These are phyloP conservation scores for Ustilaginoidea virens DNA, from an alignment of 2,329 filamentous ascomycete species.

Conservation along the genomic window DNA sequence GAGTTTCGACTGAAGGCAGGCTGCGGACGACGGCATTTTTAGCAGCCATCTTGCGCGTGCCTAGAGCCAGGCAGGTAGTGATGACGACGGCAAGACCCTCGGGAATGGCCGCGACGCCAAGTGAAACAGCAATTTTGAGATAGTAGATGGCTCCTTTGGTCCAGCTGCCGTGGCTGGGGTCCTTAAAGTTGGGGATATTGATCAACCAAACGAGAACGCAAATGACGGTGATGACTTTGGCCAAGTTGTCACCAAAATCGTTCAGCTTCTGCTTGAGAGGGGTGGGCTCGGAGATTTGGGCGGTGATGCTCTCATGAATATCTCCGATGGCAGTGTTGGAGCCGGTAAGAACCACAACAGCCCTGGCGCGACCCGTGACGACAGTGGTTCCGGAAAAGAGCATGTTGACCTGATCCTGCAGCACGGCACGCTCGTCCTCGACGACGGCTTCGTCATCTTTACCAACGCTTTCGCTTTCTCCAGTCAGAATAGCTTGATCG, in stretches of 20 bases:
- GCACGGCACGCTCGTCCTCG: conserved; percentile 69
- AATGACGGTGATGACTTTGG: conserved; percentile 96
- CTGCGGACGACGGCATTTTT: conserved; percentile 97
- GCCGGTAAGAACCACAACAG: conserved; percentile 81
- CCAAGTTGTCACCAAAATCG: conserved; percentile 88
- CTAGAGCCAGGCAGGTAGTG: conserved; percentile 91
- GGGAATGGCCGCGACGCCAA: conserved; percentile 93
- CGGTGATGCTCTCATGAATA: conserved; percentile 96
- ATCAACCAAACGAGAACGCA: conserved; percentile 96
- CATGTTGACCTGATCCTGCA: conserved; percentile 96
- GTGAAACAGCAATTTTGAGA: conserved; percentile 95
- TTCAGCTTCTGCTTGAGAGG: conserved; percentile 98
- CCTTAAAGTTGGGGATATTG: conserved; percentile 94
- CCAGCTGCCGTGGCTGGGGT: conserved; percentile 85
- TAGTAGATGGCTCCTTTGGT: conserved; percentile 98
- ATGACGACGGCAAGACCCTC: conserved; percentile 97
- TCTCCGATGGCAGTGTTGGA: conserved; percentile 89
- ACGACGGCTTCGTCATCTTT: conserved; percentile 59
- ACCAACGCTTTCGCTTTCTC: conserved; percentile 91
- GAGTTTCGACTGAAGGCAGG: conserved; percentile 88
- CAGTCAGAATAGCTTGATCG: conserved; percentile 92
- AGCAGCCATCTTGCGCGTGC: conserved; percentile 95
- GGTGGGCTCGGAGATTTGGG: conserved; percentile 94
- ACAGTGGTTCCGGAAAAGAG: conserved; percentile 97
- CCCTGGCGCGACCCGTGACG: conserved; percentile 82